These are phyloP conservation scores for Limtongozyma cylindracea DNA, from an alignment of 805 yeast species.

Conservation along the genomic window DNA sequence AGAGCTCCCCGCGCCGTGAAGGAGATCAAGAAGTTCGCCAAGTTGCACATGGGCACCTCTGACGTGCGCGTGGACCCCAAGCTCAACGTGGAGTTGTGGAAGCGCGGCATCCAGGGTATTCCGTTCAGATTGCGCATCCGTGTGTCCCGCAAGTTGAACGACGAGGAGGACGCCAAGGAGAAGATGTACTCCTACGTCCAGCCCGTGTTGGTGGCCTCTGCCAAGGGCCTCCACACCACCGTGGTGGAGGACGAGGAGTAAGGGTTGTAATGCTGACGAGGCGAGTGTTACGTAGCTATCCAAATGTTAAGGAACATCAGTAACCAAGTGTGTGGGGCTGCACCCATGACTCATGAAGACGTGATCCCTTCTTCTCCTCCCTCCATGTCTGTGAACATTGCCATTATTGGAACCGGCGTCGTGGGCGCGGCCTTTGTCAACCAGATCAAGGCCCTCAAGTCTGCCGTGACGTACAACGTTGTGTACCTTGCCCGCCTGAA, in stretches of 20 bases:
- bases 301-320: too few relatives aligned
- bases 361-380: too few relatives aligned
- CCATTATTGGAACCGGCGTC: constrained; percentile 59
- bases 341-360: too few relatives aligned
- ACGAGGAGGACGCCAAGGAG: constrained; percentile 98
- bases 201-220: constrained; percentile 82
- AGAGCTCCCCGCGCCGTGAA: constrained; percentile 99
- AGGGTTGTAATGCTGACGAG: too few relatives aligned
- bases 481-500: constrained; percentile 50
- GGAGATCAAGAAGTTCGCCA: constrained; percentile 97
- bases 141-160: constrained; percentile 98
- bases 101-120: constrained; percentile 98
- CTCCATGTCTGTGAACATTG: constrained; percentile 15
- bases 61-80: constrained; percentile 99
- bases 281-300: too few relatives aligned
- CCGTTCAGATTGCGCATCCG: constrained; percentile 96
- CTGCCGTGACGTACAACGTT: constrained; percentile 48
- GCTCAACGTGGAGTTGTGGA: constrained; percentile 96
- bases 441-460: constrained; percentile 42
- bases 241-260: constrained; percentile 69
- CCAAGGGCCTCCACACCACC: constrained; percentile 95
- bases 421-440: constrained; percentile 81
- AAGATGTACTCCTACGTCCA: constrained; percentile 95
- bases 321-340: too few relatives aligned
- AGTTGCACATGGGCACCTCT: constrained; percentile 95